Evolutionary conservation across 306 rosid species (phyloP).

Genomic region (Sesbania bispinosa): DNA sequence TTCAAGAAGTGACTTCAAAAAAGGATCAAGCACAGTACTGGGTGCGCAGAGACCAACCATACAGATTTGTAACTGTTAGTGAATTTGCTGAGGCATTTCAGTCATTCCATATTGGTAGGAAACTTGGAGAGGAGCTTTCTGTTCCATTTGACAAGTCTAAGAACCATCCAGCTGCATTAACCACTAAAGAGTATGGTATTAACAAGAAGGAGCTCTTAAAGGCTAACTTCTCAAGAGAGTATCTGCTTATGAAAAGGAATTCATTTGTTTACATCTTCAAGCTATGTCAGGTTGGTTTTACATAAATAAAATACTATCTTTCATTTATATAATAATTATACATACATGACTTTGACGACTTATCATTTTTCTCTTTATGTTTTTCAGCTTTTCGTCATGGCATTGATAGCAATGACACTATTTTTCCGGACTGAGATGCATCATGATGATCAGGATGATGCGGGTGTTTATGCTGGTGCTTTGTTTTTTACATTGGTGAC

Average conservation of each 20-base stretch:
- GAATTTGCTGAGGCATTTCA: slow-evolving; percentile 46
- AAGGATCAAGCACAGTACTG: slow-evolving; percentile 65
- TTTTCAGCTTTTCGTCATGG: slow-evolving; percentile 51
- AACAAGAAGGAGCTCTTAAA: slow-evolving; percentile 44
- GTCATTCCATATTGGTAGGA: slow-evolving; percentile 43
- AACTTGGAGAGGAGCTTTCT: slow-evolving; percentile 31
- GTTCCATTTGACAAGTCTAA: slow-evolving; percentile 45
- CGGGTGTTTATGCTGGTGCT: slow-evolving; percentile 54
- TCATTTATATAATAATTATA: neutral
- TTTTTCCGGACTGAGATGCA: slow-evolving; percentile 76
- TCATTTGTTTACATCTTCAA: slow-evolving; percentile 51
- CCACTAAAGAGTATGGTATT: slow-evolving; percentile 42
- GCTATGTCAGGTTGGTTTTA: slow-evolving; percentile 35
- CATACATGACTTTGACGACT: neutral
- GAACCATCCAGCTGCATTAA: slow-evolving; percentile 54
- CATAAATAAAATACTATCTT: neutral
- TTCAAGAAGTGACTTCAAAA: slow-evolving; percentile 61
- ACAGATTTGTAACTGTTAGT: slow-evolving; percentile 38
- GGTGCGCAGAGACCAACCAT: slow-evolving; percentile 37
- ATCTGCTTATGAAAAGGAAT: slow-evolving; percentile 50
- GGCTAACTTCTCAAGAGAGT: slow-evolving; percentile 55
- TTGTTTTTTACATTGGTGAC: slow-evolving; percentile 44
- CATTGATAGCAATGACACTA: slow-evolving; percentile 48
- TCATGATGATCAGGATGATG: slow-evolving; percentile 35
- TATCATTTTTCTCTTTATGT: neutral